Evolutionary conservation across 2,329 filamentous ascomycete species (phyloP).

Genomic region (Colletotrichum agaves): DNA sequence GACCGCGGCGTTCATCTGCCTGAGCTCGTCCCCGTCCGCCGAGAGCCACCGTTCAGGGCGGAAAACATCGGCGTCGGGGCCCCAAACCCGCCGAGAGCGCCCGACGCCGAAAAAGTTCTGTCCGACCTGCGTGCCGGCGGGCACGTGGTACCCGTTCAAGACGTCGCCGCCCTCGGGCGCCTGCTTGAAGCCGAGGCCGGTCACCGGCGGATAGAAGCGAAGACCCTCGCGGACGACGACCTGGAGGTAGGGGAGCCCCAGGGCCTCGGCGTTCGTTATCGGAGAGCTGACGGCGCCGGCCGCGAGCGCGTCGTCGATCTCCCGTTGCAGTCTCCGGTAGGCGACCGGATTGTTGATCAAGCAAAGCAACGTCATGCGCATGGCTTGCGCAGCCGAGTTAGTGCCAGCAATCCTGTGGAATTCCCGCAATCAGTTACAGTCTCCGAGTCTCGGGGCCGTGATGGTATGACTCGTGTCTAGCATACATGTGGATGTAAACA

Average conservation of each 20-base stretch:
- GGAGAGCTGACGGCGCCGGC: conserved; percentile 48
- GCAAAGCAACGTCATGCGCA: conserved; percentile 65
- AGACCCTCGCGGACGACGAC: conserved; percentile 67
- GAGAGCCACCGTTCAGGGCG: conserved; percentile 67
- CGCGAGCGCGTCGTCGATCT: conserved; percentile 56
- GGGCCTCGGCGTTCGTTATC: conserved; percentile 59
- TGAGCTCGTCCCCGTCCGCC: conserved; percentile 44
- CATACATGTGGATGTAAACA: conserved; percentile 52
- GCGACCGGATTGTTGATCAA: conserved; percentile 57
- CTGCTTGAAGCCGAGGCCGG: conserved; percentile 62
- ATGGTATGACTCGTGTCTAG: neutral
- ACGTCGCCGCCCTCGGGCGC: conserved; percentile 63
- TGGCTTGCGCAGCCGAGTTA: conserved; percentile 70
- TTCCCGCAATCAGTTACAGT: neutral
- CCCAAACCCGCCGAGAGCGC: conserved; percentile 63
- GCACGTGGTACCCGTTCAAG: conserved; percentile 61
- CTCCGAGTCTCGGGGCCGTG: no score
- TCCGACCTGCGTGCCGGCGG: conserved; percentile 63
- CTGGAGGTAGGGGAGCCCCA: conserved; percentile 64
- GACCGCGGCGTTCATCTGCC: conserved; percentile 49
- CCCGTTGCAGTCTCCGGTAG: conserved; percentile 52
- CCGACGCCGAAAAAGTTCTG: conserved; percentile 66
- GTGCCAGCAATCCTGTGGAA: conserved; percentile 64
- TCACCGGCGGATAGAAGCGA: conserved; percentile 65
- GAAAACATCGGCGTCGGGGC: conserved; percentile 65